phyloP scores from a whole-genome alignment of 768 basidiomycete genomes.

The Tremella mesenterica region DNA sequence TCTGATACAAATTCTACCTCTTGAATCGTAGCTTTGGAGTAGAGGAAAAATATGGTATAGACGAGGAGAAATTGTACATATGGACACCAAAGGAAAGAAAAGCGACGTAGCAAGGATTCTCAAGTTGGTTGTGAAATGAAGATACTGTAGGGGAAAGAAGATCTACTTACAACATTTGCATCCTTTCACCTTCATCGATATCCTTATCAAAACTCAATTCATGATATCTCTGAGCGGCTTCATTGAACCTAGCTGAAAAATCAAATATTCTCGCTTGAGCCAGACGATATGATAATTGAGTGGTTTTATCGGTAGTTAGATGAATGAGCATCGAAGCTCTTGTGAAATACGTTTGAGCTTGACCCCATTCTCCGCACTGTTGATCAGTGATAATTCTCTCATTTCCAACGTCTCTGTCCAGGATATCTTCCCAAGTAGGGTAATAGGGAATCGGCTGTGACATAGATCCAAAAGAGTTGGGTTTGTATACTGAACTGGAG shows the following conservation, averaged over 20 bases:
- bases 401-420: not conserved
- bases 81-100: not conserved
- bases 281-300: slow-evolving; percentile 44
- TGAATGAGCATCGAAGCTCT: slow-evolving; percentile 85
- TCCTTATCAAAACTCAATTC: slow-evolving; percentile 84
- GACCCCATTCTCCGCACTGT: slow-evolving; percentile 81
- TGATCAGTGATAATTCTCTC: slow-evolving; percentile 4
- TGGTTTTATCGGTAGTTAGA: slow-evolving; percentile 67
- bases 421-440: too few relatives aligned
- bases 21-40: too few relatives aligned
- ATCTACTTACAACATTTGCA: slow-evolving; percentile 69
- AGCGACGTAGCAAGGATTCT: not conserved
- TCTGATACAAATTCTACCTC: too few relatives aligned
- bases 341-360: slow-evolving; percentile 97
- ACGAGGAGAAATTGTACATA: not conserved
- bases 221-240: slow-evolving; percentile 88
- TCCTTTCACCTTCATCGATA: slow-evolving; percentile 87
- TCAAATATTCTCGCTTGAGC: slow-evolving; percentile 75
- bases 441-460: too few relatives aligned
- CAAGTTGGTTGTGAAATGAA: too few relatives aligned
- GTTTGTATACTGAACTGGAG: too few relatives aligned
- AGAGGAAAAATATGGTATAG: not conserved
- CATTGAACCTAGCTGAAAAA: slow-evolving; percentile 81
- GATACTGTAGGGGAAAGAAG: too few relatives aligned
- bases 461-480: too few relatives aligned